Conservation (phyloP, 306 rosid genomes). For the Vicia sativa region DNA sequence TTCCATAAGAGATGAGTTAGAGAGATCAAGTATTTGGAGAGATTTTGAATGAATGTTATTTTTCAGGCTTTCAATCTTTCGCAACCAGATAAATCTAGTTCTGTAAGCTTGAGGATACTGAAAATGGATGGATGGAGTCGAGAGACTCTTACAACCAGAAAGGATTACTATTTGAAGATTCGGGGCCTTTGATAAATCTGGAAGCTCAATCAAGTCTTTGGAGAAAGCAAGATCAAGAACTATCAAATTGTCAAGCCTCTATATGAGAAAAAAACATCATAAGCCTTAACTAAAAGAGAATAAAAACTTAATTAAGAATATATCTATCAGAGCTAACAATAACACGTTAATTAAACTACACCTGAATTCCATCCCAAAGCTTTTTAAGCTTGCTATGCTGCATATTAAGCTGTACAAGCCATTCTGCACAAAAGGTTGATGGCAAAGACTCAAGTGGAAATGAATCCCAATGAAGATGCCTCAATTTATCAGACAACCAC, state of each 20-base stretch:
- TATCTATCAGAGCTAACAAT: no score
- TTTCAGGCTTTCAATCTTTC: neutral
- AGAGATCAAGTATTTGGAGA: fast-evolving
- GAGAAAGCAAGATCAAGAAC: fast-evolving
- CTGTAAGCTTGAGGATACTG: neutral
- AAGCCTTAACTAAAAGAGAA: neutral
- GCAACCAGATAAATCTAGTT: neutral
- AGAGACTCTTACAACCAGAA: fast-evolving
- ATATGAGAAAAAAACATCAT: neutral
- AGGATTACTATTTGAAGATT: neutral
- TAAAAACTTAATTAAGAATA: neutral
- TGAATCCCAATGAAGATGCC: neutral
- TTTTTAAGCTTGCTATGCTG: neutral
- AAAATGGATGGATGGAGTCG: conserved; percentile 11
- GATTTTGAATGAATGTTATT: neutral
- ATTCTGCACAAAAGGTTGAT: neutral
- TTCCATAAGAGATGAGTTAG: neutral
- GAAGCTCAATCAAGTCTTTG: neutral
- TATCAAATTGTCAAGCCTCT: conserved; percentile 10
- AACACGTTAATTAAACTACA: neutral
- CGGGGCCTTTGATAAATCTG: neutral
- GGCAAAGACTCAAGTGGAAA: neutral
- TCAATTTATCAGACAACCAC: neutral
- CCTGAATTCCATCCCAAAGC: conserved; percentile 29
- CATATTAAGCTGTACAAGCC: neutral